Percentiles rank a stretch among this genome's conserved stretches.
These are phyloP conservation scores for Conoideocrella luteorostrata DNA, from an alignment of 2,329 filamentous ascomycete species.

Conservation along the genomic window DNA sequence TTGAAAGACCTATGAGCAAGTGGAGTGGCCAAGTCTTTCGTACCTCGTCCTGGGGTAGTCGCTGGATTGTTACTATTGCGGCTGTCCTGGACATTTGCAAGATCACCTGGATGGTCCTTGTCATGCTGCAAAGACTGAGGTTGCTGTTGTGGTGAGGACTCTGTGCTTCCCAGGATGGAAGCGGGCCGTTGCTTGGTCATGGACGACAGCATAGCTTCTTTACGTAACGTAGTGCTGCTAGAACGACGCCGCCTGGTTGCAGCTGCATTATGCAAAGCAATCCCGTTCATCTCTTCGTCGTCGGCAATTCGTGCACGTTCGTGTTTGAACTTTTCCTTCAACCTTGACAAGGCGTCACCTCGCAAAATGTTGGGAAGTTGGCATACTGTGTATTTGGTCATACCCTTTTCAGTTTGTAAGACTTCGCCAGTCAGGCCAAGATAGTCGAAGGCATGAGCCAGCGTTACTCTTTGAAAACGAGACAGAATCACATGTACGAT, in stretches of 20 bases:
- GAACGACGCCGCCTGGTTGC: conserved; percentile 62
- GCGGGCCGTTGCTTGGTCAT: conserved; percentile 39
- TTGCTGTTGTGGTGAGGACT: conserved; percentile 26
- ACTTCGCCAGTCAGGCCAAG: conserved; percentile 89
- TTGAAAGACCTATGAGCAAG: conserved; percentile 46
- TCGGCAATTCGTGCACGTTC: conserved; percentile 77
- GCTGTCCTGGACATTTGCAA: conserved; percentile 70
- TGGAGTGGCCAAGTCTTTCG: conserved; percentile 35
- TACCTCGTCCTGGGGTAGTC: conserved; percentile 10
- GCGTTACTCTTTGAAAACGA: conserved; percentile 85
- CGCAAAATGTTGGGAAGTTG: conserved; percentile 87
- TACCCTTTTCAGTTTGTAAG: conserved; percentile 82
- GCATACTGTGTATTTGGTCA: conserved; percentile 87
- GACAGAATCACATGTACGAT: conserved; percentile 98
- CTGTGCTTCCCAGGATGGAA: conserved; percentile 35
- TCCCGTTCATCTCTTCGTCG: conserved; percentile 79
- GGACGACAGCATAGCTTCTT: conserved; percentile 71
- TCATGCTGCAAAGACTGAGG: conserved; percentile 39
- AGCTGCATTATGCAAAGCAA: conserved; percentile 81
- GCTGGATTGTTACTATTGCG: conserved; percentile 47
- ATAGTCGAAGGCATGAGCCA: conserved; percentile 91
- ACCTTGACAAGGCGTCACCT: conserved; percentile 70
- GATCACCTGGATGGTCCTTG: conserved; percentile 62
- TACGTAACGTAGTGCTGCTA: conserved; percentile 66
- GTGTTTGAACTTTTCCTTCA: conserved; percentile 87